Base-by-base conservation (phyloP, 805 yeast genomes). In the Zygotorulaspora florentina region DNA sequence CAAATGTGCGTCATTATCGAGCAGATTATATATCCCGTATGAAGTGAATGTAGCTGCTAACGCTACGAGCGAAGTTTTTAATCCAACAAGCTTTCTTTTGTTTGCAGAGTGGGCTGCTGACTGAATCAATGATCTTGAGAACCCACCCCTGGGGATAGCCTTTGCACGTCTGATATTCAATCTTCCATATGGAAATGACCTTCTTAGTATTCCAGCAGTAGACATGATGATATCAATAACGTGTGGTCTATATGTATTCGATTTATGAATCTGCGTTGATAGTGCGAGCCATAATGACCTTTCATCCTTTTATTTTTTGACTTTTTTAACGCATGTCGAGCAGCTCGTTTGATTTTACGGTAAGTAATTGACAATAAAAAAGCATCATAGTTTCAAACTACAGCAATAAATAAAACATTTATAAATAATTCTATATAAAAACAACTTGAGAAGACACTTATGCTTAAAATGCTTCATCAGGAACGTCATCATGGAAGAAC, bases 401-500 rank as follows among this genome's bases (percentile, higher is more conserved):
- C 13, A 37, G 13, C 17, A 29, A 39, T 39, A 39, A 39, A 39
- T 17, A 37, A 8, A 17, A 17, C 13, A 16, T 12, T 28, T 15
- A 34, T 44, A 29, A 40, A 39, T 40, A 46, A 26, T 16, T 28
- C 12, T 45, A 38, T 17, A 37, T 33, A 31, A 39, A 34, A 37
- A 15, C 16, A 37, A 23, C 17, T 13, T 20, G 28, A 8, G 8
- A 10, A 18, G 10, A 8, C 35, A 17, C 28, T 27, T 8, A 26
- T 4, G 12, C 10, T 53, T 67, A 64, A 18, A 51, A 73, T 42
- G 85, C 83, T 40, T 83, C 90, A 63, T 84, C 95, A 28, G 91
- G 84, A 52, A 91, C 80, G 61, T 87, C 93, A 50, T 91, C 97
- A 75, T 95, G 96, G 87, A 93, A 90, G 65, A 79, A 83, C 66